Evolutionary conservation across 352 stramenopile species (phyloP).

Genomic region (Pythium dissotocum): DNA sequence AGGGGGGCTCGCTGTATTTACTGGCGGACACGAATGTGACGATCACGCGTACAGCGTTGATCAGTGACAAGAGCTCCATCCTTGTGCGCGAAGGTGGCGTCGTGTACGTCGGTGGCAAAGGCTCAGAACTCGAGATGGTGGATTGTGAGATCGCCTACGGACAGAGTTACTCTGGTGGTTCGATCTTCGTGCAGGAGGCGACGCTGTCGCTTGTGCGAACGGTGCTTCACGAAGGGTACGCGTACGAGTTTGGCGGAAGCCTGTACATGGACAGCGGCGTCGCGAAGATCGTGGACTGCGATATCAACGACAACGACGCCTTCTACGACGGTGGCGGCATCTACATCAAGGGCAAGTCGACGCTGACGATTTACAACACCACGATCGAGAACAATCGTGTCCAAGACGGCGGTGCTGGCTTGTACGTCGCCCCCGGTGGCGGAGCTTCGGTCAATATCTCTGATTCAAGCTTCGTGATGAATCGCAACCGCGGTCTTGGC

Average conservation of each 20-base stretch:
- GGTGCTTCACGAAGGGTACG: conserved; percentile 35
- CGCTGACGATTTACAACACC: conserved; percentile 26
- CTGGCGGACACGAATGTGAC: not conserved
- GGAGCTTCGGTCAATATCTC: conserved; percentile 28
- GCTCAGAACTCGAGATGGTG: conserved; percentile 32
- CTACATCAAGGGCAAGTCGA: conserved; percentile 40
- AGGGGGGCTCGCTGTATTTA: conserved; percentile 20
- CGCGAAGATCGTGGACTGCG: conserved; percentile 23
- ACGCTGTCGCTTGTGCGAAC: conserved; percentile 34
- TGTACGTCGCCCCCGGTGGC: conserved; percentile 46
- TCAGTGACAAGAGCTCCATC: not conserved
- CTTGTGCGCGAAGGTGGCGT: conserved; percentile 37
- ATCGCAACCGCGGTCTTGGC: conserved; percentile 50
- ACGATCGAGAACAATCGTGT: conserved; percentile 39
- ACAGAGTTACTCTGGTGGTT: conserved; percentile 41
- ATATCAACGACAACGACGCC: conserved; percentile 45
- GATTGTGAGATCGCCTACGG: conserved; percentile 44
- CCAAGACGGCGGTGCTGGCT: conserved; percentile 44
- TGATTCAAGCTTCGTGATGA: conserved; percentile 38
- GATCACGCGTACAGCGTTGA: conserved; percentile 5
- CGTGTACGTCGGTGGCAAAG: conserved; percentile 42
- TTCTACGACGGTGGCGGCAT: conserved; percentile 64
- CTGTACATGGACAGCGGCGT: conserved; percentile 40
- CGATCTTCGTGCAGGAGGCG: conserved; percentile 43
- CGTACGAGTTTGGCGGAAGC: conserved; percentile 54